Evolutionary conservation across 495 filamentous ascomycete species (phyloP).

Genomic region (Penicillium coffeae): DNA sequence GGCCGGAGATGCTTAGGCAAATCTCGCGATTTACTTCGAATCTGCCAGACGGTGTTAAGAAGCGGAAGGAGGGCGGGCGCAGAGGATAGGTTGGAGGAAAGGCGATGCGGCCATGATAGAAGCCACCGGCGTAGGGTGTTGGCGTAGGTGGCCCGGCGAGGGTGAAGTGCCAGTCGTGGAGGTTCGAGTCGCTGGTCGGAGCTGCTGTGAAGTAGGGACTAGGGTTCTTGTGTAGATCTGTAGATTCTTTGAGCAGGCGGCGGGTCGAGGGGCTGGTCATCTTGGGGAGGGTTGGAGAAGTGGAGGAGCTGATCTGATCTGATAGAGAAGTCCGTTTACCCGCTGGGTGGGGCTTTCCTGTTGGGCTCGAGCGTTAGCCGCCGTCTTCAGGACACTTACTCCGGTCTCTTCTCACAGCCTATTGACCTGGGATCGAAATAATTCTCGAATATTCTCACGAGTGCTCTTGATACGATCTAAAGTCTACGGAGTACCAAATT

Average conservation of each 20-base stretch:
- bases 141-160: constrained; percentile 82
- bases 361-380: no score
- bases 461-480: no score
- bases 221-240: constrained; percentile 72
- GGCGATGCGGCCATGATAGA: constrained; percentile 95
- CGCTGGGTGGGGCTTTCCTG: no score
- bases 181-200: constrained; percentile 73
- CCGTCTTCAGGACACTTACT: no score
- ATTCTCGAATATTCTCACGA: no score
- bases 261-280: constrained; percentile 44
- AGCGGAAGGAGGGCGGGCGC: constrained; percentile 88
- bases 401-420: no score
- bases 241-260: constrained; percentile 69
- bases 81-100: constrained; percentile 86
- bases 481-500: no score
- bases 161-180: constrained; percentile 99
- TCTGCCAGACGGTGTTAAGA: constrained; percentile 83
- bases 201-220: constrained; percentile 77
- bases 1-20: constrained; percentile 85
- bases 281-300: constrained; percentile 1
- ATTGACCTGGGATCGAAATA: no score
- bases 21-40: constrained; percentile 98
- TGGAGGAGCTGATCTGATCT: not conserved
- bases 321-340: no score
- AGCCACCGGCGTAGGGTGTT: constrained; percentile 69